Conservation (phyloP, 2,329 filamentous ascomycete genomes). For the Ophiostoma fasciatum region DNA sequence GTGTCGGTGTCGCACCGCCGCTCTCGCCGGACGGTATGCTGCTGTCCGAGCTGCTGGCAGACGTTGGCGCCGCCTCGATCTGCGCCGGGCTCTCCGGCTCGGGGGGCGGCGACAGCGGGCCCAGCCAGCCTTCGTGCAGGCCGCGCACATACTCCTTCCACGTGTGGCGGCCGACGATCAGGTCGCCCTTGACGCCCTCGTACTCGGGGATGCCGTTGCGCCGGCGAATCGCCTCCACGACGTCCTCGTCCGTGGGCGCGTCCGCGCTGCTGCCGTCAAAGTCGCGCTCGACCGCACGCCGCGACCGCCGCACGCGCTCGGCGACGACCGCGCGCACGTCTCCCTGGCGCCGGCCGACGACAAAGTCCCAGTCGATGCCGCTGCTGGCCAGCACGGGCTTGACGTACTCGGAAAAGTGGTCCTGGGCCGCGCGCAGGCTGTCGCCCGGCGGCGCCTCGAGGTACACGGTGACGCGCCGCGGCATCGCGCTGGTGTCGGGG, state of each 20-base stretch:
- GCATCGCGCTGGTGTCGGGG: slow-evolving; percentile 51
- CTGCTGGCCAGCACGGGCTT: slow-evolving; percentile 85
- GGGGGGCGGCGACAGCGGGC: slow-evolving; percentile 54
- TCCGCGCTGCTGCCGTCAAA: too few relatives aligned
- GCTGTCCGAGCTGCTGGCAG: too few relatives aligned
- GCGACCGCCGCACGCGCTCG: slow-evolving; percentile 64
- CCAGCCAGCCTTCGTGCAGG: slow-evolving; percentile 91
- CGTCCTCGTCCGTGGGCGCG: slow-evolving; percentile 38
- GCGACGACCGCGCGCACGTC: slow-evolving; percentile 79
- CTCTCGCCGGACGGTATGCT: too few relatives aligned
- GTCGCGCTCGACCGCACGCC: slow-evolving; percentile 26
- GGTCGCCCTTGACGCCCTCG: slow-evolving; percentile 62
- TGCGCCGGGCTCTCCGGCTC: slow-evolving; percentile 14
- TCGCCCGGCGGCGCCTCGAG: slow-evolving; percentile 78
- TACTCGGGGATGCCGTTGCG: slow-evolving; percentile 56
- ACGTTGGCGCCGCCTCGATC: slow-evolving; percentile 55
- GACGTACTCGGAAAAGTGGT: slow-evolving; percentile 91
- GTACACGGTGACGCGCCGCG: slow-evolving; percentile 73
- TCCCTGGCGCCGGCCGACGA: slow-evolving; percentile 85
- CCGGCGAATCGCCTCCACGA: slow-evolving; percentile 48
- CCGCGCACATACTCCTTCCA: slow-evolving; percentile 97
- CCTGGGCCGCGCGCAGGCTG: slow-evolving; percentile 67
- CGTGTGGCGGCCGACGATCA: slow-evolving; percentile 78
- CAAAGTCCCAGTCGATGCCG: slow-evolving; percentile 88
- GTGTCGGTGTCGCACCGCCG: slow-evolving; percentile 42